phyloP scores from a whole-genome alignment of 805 yeast species.

The Hanseniaspora meyeri region DNA sequence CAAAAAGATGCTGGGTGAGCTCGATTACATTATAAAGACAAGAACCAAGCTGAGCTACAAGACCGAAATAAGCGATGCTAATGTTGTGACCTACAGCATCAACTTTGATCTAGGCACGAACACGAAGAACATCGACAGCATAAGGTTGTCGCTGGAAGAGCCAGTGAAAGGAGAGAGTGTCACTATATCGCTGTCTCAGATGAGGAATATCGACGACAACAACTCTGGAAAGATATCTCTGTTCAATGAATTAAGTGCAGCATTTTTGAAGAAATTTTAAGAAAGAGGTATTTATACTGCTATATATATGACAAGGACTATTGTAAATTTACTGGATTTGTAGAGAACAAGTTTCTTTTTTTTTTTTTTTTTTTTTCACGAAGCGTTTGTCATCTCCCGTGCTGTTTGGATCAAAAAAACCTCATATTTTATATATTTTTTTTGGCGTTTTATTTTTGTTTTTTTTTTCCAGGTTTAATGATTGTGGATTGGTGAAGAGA shows the following conservation, averaged over 20 bases:
- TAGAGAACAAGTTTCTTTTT: too few species aligned
- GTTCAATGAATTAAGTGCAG: conserved; percentile 6
- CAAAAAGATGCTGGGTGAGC: background rate
- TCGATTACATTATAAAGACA: background rate
- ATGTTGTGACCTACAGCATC: background rate
- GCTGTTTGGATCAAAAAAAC: too few species aligned
- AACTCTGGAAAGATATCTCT: background rate
- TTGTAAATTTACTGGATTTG: too few species aligned
- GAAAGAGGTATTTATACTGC: background rate
- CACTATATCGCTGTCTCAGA: background rate
- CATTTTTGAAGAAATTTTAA: background rate
- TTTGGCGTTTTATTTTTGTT: background rate
- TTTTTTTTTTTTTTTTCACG: background rate
- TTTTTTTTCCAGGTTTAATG: background rate
- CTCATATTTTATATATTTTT: background rate
- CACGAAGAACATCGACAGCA: background rate
- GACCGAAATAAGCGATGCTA: background rate
- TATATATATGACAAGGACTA: too few species aligned
- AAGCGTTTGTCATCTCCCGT: too few species aligned
- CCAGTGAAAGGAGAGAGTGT: background rate
- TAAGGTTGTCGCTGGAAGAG: background rate
- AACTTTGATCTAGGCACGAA: background rate
- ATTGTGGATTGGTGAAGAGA: background rate
- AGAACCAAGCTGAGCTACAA: background rate
- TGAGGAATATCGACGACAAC: background rate